Base-by-base conservation (phyloP, 129 eudicot species). In the Flaveria robusta region DNA sequence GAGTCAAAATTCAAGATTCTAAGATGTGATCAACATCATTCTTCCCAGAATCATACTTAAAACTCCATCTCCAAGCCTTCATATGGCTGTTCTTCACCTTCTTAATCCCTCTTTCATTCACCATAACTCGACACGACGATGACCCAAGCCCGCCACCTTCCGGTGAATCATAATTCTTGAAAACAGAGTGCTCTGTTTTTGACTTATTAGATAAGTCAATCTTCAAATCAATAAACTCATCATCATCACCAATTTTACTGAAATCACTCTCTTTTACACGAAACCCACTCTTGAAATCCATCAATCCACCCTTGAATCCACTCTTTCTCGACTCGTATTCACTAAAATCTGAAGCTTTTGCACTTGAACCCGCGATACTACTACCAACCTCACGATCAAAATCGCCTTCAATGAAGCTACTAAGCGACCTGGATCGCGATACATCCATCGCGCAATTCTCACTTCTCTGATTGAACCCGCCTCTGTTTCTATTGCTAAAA, bases 11-110 rank as follows among this genome's bases (percentile, higher is more conserved):
- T 84, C 76, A 85, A 71, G 83, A 64, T 60, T 79, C 78, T 41
- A 81, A 77, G 11, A 70, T 75, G 26, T 68, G 79, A 39, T 79
- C 64, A 63, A 76, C 23, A 68, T 86, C 87, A 75, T 85, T 86
- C 81, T 87, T 81, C 67, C 77, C 50, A 66, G 79, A 52, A 66
- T 87, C 74, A 77, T 86, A 87, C 66, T 83, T 88, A 55, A 85
- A 86, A 37, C 83, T 83, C 96, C 96, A 90, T 54, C 81, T 90
- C 95, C 93, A 90, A 6, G 81, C 90, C 86, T 90, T 92, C 68
- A 46, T 45, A 59, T 75, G 81, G 23, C 86, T 80, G 60, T 68
- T 88, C 70, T 85, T 74, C 68, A 86, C 86, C 64, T 84, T 86
- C 66, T 85, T 85, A 66, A 77, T 71, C 71, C 86, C 88, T 79